Percentiles rank a stretch among this genome's conserved stretches.
These are phyloP conservation scores for Acacia acuminata DNA, from an alignment of 306 rosid genomes.

Conservation along the genomic window DNA sequence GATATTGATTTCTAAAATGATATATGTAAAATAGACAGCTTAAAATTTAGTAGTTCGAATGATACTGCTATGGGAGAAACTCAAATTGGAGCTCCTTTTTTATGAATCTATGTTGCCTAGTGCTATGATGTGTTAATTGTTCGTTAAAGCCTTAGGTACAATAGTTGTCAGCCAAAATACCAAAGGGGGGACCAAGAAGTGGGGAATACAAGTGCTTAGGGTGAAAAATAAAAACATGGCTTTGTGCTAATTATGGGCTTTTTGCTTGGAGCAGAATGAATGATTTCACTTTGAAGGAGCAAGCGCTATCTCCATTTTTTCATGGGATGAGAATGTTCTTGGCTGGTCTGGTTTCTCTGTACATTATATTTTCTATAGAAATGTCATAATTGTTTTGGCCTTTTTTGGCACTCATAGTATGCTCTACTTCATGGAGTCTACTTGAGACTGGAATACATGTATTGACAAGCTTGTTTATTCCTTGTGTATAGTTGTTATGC, in stretches of 20 bases:
- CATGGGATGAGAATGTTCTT: not conserved
- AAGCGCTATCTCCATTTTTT: slow-evolving; percentile 4
- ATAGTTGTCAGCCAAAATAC: not conserved
- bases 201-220: not conserved
- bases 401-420: not conserved
- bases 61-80: not conserved
- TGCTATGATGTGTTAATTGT: not conserved
- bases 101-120: not conserved
- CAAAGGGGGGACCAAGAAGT: not conserved
- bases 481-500: slow-evolving; percentile 7
- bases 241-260: not conserved
- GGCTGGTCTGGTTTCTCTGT: not conserved
- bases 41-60: not conserved
- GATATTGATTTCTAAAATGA: not conserved
- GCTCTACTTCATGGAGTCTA: slow-evolving; percentile 14
- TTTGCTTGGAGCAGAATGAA: slow-evolving; percentile 8
- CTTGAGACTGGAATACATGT: not conserved
- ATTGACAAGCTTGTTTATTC: slow-evolving; percentile 15
- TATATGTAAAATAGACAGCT: not conserved
- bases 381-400: not conserved
- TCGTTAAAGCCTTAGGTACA: not conserved
- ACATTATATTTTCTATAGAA: not conserved
- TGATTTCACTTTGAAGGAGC: not conserved
- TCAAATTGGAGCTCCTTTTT: not conserved
- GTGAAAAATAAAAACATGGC: not conserved